Evolutionary conservation across 1,284 basidiomycete genomes (phyloP), one percentile per base, ranked within the genome.

Genomic region (Malassezia brasiliensis): DNA sequence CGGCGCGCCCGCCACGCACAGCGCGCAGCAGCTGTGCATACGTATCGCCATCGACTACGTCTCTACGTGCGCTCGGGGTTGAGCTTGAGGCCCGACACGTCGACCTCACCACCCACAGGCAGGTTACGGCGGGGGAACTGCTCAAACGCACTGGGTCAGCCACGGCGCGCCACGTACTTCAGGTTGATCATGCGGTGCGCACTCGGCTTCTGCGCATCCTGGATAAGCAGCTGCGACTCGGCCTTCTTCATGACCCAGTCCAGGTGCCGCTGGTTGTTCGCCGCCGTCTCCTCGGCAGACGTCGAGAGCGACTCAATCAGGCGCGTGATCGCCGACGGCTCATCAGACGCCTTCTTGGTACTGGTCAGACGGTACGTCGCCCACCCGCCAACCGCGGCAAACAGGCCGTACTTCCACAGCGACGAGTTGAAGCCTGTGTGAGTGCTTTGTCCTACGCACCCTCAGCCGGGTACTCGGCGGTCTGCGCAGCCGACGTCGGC

Each of bases 161-260:
- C 31, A 34, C 32, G 32, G 25, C 25, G 15, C 28, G 31, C 17
- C 7, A 56, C 54, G 38, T 52, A 56, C 54, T 35, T 20, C 28
- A 46, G 38, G 39, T 50, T 47, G 40, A 30, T 51, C 35, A 56
- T 25, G 20, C 50, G 54, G 50, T 56, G 45, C 15, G 55, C 50
- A 14, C 9, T 17, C 2, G 55, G 55, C 47, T 52, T 52, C 55
- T 52, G 50, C 11, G 55, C 55, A 19, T 57, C 55, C 40, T 57
- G 55, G 30, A 57, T 44, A 14, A 57, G 36, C 6, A 57, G 44
- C 46, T 52, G 55, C n/a, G 55, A 12, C 32, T 57, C 55, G 28
- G 55, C 55, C 20, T 44, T 40, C 50, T 49, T 41, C 39, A 57
- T 35, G 2, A 50, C 32, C 45, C 42, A 52, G 19, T 57, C 55